Conservation (phyloP, 495 filamentous ascomycete species). For the Hypoxylon crocopeplum region DNA sequence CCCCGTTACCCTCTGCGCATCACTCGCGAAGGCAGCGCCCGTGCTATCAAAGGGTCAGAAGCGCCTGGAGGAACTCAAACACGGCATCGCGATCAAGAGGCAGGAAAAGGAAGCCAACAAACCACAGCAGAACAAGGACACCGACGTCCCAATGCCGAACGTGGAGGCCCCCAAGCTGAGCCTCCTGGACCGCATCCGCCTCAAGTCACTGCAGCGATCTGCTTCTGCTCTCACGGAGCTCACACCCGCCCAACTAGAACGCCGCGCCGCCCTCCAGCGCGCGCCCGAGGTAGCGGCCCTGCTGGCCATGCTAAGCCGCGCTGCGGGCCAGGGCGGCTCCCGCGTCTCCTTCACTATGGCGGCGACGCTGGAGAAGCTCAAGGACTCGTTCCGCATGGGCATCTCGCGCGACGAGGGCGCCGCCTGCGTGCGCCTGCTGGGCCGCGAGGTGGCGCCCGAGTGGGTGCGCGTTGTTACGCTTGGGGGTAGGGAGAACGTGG, state of each 20-base stretch:
- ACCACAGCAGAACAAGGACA: not conserved
- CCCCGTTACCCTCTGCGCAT: constrained; percentile 56
- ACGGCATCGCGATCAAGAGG: constrained; percentile 54
- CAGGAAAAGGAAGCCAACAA: constrained; percentile 37
- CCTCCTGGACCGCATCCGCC: constrained; percentile 68
- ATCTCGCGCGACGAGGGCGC: constrained; percentile 66
- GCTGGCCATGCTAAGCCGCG: constrained; percentile 62
- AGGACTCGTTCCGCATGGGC: constrained; percentile 66
- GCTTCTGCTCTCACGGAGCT: constrained; percentile 48
- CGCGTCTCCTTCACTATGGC: constrained; percentile 66
- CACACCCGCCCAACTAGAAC: constrained; percentile 56
- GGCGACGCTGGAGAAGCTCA: constrained; percentile 62
- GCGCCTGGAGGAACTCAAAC: constrained; percentile 66
- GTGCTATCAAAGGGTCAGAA: constrained; percentile 63
- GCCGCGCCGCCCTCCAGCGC: constrained; percentile 65
- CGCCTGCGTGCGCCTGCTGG: constrained; percentile 62
- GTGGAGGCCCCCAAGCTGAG: constrained; percentile 48
- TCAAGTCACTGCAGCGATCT: constrained; percentile 59
- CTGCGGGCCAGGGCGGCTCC: constrained; percentile 36
- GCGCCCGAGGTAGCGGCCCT: constrained; percentile 66
- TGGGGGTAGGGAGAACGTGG: constrained; percentile 63
- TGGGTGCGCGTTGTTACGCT: constrained; percentile 66
- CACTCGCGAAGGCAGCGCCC: constrained; percentile 51
- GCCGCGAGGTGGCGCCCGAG: constrained; percentile 64
- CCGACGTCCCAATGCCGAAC: constrained; percentile 34